Conservation (phyloP, 306 rosid species). For the Fragaria nilgerrensis region DNA sequence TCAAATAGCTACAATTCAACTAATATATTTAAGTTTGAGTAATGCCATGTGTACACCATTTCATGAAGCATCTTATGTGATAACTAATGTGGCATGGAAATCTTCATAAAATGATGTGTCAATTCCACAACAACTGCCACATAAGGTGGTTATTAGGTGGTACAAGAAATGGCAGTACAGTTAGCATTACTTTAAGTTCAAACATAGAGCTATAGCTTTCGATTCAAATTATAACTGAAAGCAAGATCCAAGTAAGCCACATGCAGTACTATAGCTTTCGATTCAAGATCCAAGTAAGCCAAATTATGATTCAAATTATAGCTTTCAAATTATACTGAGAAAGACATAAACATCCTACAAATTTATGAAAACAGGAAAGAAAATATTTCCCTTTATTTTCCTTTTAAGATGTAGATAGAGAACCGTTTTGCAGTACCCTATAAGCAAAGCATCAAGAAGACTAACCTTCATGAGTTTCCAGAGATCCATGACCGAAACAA, state of each 20-base stretch:
- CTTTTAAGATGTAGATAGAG: neutral
- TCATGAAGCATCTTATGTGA: neutral
- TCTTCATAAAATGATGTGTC: neutral
- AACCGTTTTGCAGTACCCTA: neutral
- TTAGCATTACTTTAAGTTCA: neutral
- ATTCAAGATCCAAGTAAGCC: too few species aligned
- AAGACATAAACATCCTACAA: neutral
- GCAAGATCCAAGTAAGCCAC: neutral
- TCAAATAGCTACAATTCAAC: neutral
- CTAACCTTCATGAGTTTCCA: conserved; percentile 9
- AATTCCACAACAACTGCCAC: neutral
- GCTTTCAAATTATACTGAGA: too few species aligned
- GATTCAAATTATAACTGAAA: neutral
- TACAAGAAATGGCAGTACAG: neutral
- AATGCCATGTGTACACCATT: neutral
- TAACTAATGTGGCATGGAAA: neutral
- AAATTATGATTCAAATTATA: too few species aligned
- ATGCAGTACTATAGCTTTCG: too few species aligned
- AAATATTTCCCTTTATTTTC: neutral
- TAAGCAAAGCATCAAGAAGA: neutral
- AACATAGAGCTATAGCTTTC: neutral
- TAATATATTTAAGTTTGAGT: neutral
- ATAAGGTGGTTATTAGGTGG: neutral
- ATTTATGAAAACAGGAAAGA: conserved; percentile 3
- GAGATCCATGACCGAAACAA: neutral